Base-by-base conservation (phyloP, 169 alveolate species). In the Cryptosporidium xiaoi region DNA sequence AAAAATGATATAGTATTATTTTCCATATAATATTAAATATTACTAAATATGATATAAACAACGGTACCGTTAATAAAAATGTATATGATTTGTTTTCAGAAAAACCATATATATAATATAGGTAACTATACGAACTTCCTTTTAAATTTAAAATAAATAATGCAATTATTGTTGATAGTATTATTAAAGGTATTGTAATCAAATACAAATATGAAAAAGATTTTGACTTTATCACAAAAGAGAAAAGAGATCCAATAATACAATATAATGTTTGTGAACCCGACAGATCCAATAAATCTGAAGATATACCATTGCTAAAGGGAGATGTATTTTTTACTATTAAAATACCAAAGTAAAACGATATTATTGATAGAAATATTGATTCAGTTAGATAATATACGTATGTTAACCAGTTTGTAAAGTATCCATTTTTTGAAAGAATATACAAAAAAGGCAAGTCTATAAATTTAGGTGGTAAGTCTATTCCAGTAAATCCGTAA, bases 391-490 rank as follows among this genome's bases (percentile, higher is more conserved):
- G 33, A 10, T 58, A 33, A 13, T 40, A 29, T 34, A 77, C 1
- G 15, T 60, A 77, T 44, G 58, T 56, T 12, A 62, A 29, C 87
- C 87, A 77, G 50, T 34, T 56, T 6, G 51, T 29, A 36, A 58
- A 36, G 40, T 77, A 77, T 18, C 87, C 87, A 24, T 33, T 46
- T 60, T 71, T 58, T 27, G 87, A 77, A 46, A 31, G 18, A 34
- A 16, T 77, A 27, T 77, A 77, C n/a, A 77, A 24, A 27, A 56
- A 60, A 27, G 87, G 87, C 5, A 77, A 34, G 53, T 77, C 87
- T 66, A 60, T 20, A 13, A 77, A 40, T 31, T 77, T 29, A 65
- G 51, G 40, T 40, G 87, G 71, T 0, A 77, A 71, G 24, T 77
- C 87, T n/a, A 62, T 34, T 24, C 87, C 87, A 36, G 51, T 20